phyloP scores from a whole-genome alignment of 1,284 basidiomycete genomes.

The Polyporus tsugae region DNA sequence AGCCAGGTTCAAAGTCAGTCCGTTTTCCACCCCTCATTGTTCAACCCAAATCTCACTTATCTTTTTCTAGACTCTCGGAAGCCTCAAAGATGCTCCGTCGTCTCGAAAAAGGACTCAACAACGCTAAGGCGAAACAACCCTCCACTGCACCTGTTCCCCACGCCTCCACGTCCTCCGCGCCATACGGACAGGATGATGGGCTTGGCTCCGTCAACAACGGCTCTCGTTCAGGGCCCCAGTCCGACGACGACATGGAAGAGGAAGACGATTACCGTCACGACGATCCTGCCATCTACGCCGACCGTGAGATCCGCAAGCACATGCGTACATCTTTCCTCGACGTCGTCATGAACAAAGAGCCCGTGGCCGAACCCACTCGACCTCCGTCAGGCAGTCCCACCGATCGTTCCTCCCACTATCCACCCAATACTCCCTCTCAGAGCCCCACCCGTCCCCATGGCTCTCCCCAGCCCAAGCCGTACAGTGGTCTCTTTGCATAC shows the following conservation, averaged over 20 bases:
- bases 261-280: slow-evolving; percentile 66
- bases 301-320: slow-evolving; percentile 73
- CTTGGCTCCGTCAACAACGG: slow-evolving; percentile 41
- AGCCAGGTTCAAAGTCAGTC: slow-evolving; percentile 86
- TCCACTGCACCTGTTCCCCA: slow-evolving; percentile 41
- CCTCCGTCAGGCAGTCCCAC: slow-evolving; percentile 31
- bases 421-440: slow-evolving; percentile 37
- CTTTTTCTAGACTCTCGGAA: slow-evolving; percentile 70
- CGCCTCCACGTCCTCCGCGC: slow-evolving; percentile 45
- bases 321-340: slow-evolving; percentile 77
- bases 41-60: slow-evolving; percentile 18
- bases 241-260: slow-evolving; percentile 51
- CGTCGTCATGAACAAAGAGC: slow-evolving; percentile 75
- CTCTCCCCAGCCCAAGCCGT: slow-evolving; percentile 36
- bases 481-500: slow-evolving; percentile 41
- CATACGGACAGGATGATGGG: slow-evolving; percentile 41
- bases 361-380: slow-evolving; percentile 36
- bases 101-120: slow-evolving; percentile 82
- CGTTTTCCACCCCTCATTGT: slow-evolving; percentile 14
- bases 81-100: slow-evolving; percentile 87
- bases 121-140: slow-evolving; percentile 74
- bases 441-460: slow-evolving; percentile 29
- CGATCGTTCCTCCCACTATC: slow-evolving; percentile 27
- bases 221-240: slow-evolving; percentile 42
- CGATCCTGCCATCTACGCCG: slow-evolving; percentile 74